Conservation (phyloP, 2,329 filamentous ascomycete genomes). For the Paecilomyces dactylethromorphus region DNA sequence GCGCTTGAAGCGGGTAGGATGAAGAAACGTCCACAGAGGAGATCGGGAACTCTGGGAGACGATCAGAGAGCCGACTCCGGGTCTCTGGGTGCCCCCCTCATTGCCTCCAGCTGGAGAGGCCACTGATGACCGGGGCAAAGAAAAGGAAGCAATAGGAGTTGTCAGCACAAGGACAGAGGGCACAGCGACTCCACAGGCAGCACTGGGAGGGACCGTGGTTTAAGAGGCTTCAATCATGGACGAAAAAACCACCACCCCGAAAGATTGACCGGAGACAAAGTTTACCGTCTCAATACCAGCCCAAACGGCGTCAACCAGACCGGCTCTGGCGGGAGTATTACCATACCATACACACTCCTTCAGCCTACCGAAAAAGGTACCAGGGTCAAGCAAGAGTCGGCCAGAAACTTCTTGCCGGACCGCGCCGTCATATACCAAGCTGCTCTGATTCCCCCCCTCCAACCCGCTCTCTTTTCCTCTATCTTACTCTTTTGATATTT, state of each 20-base stretch:
- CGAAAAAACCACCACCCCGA: background rate
- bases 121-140: background rate
- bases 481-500: constrained; percentile 13
- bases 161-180: background rate
- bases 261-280: background rate
- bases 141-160: background rate
- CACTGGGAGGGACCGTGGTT: background rate
- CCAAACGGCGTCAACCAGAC: background rate
- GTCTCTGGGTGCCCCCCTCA: background rate
- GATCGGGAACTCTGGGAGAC: background rate
- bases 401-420: constrained; percentile 17
- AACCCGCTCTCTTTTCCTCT: constrained; percentile 12
- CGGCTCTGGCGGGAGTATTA: background rate
- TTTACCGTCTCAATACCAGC: background rate
- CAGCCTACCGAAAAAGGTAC: background rate
- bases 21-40: background rate
- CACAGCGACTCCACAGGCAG: background rate
- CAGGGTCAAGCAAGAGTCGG: constrained; percentile 3
- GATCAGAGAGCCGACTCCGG: background rate
- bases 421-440: constrained; percentile 17
- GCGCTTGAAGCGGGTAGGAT: background rate
- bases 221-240: background rate
- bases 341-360: background rate
- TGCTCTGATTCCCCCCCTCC: constrained; percentile 4
- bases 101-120: background rate